Evolutionary conservation across 1,284 basidiomycete genomes (phyloP).

Genomic region (Ganoderma lingzhi): DNA sequence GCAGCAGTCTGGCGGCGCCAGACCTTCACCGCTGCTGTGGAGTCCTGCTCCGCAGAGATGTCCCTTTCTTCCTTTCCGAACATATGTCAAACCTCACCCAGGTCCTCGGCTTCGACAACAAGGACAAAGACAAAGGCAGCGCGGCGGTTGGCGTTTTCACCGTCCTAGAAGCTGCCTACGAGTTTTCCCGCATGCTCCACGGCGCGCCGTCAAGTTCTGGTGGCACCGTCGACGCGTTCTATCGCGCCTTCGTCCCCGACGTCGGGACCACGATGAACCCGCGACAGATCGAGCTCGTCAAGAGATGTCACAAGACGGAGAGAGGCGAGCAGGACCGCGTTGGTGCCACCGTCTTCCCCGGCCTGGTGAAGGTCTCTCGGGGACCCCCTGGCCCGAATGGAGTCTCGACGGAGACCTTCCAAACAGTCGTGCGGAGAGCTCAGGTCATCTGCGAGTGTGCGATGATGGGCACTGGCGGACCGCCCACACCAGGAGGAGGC

Average conservation of each 20-base stretch:
- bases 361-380: conserved; percentile 78
- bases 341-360: conserved; percentile 84
- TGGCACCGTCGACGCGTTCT: conserved; percentile 70
- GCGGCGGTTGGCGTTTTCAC: conserved; percentile 52
- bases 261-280: conserved; percentile 72
- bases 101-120: conserved; percentile 47
- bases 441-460: conserved; percentile 88
- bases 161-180: conserved; percentile 74
- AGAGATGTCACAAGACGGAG: conserved; percentile 78
- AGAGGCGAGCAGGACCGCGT: conserved; percentile 73
- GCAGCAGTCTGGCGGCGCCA: conserved; percentile 86
- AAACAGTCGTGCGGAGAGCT: conserved; percentile 80
- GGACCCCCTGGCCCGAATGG: conserved; percentile 46
- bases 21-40: conserved; percentile 84
- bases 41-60: conserved; percentile 74
- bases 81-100: conserved; percentile 67
- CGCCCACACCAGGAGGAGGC: neutral
- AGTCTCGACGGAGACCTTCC: conserved; percentile 56
- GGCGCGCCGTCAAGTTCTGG: conserved; percentile 66
- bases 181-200: conserved; percentile 85
- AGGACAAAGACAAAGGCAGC: conserved; percentile 34
- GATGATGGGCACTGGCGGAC: conserved; percentile 40
- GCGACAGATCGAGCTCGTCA: conserved; percentile 79
- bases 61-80: conserved; percentile 69
- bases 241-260: conserved; percentile 84